Evolutionary conservation across 441 rosid genomes (phyloP).

Genomic region (Jatropha podagrica): DNA sequence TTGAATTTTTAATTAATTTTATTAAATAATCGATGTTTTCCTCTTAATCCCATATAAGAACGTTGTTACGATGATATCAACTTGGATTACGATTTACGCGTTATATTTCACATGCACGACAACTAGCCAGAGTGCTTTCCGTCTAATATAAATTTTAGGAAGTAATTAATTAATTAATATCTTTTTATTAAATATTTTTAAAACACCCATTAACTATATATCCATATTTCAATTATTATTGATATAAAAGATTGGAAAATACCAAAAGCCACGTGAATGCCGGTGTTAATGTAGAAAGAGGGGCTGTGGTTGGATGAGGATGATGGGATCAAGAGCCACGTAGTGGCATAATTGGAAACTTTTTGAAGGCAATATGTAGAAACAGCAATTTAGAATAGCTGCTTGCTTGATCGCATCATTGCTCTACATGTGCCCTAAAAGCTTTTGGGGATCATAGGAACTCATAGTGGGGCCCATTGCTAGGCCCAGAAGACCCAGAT

Average conservation of each 20-base stretch:
- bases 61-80: not conserved
- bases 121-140: not conserved
- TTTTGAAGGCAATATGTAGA: not conserved
- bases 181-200: too few relatives aligned
- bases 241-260: too few relatives aligned
- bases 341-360: not conserved
- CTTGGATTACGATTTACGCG: slow-evolving; percentile 8
- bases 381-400: not conserved
- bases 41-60: too few relatives aligned
- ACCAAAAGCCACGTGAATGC: too few relatives aligned
- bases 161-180: too few relatives aligned
- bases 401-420: slow-evolving; percentile 14
- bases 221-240: too few relatives aligned
- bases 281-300: too few relatives aligned
- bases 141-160: not conserved
- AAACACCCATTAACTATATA: too few relatives aligned
- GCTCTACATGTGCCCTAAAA: slow-evolving; percentile 32
- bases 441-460: not conserved
- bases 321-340: not conserved
- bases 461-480: not conserved
- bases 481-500: not conserved
- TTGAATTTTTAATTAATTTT: too few relatives aligned
- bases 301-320: too few relatives aligned
- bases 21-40: too few relatives aligned
- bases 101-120: slow-evolving; percentile 25